Conservation (phyloP, 2,329 filamentous ascomycete genomes). For the Hypoxylon sp. region DNA sequence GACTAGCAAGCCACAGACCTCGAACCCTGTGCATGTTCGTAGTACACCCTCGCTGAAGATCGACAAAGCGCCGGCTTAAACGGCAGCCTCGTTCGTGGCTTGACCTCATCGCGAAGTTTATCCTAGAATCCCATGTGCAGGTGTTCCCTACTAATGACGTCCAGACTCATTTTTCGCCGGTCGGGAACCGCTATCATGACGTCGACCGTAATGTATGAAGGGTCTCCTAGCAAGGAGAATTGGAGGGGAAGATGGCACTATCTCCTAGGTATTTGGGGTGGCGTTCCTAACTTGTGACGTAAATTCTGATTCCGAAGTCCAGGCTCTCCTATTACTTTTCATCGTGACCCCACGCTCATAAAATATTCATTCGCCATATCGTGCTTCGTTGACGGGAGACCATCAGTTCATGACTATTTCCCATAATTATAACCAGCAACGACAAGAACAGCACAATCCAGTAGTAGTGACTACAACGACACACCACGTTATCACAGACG, state of each 20-base stretch:
- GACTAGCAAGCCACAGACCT: conserved; percentile 41
- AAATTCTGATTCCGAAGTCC: conserved; percentile 33
- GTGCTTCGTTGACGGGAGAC: conserved; percentile 3
- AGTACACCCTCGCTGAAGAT: conserved; percentile 35
- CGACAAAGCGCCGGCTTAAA: conserved; percentile 30
- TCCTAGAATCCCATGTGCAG: conserved; percentile 43
- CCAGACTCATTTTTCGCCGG: conserved; percentile 25
- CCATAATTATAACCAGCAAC: conserved; percentile 36
- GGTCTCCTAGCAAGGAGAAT: conserved; percentile 29
- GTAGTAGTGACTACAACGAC: conserved; percentile 43
- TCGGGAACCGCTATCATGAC: conserved; percentile 47
- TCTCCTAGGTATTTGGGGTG: conserved; percentile 10
- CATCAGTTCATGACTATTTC: conserved; percentile 40
- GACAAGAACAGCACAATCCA: conserved; percentile 8
- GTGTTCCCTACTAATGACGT: conserved; percentile 50
- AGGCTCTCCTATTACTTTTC: conserved; percentile 12
- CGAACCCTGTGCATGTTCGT: conserved; percentile 27
- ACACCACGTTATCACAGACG: conserved; percentile 46
- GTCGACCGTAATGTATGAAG: conserved; percentile 47
- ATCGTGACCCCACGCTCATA: conserved; percentile 40
- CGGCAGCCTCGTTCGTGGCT: conserved; percentile 50
- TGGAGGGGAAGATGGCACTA: conserved; percentile 2
- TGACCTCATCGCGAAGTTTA: conserved; percentile 33
- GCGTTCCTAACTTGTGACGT: conserved; percentile 48
- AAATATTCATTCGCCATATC: conserved; percentile 30